Base-by-base conservation (phyloP, 164 flowering plant genomes). In the Vitis vinifera region DNA sequence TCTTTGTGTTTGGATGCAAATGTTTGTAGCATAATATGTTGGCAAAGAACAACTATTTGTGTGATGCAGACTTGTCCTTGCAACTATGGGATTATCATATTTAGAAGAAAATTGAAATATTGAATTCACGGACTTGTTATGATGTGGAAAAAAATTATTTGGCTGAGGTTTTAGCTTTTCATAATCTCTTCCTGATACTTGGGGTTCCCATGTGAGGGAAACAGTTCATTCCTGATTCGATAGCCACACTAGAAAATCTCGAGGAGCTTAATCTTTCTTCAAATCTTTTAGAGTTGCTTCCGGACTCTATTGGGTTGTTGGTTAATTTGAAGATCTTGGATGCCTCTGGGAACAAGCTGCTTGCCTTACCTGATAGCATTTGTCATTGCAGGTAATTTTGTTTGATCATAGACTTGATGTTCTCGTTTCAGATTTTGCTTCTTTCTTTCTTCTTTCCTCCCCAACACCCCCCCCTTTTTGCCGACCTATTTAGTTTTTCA, bases 241-340 rank as follows among this genome's bases (percentile, higher is more conserved):
- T 95, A 76, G 85, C 90, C n/a, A 94, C 97, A 47, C 78, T 95
- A 52, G 87, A 79, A 74, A 86, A 73, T 52, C 88, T 95, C 8
- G 91, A 88, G 82, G 97, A 91, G 80, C 89, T 95, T n/a, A 75
- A 84, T 74, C 82, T 87, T 59, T 77, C 93, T 49, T 82, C 96
- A 48, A 95, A 95, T 80, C 78, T 84, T 50, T 76, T 95, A 81
- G 88, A 80, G 66, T 80, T 88, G 2, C 80, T 95, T 65, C 99
- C 99, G 2, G 97, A 95, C 69, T 93, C 99, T 15, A 83, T 95
- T 68, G 98, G 99, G 1, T 66, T 91, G 76, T 68, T 95, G 76
- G 79, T 79, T 59, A 90, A 81, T 10, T 70, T 95, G 81, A 95
- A 85, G 75, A 76, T 85, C 48, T 78, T 95, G 8, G 75, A 93